Percentiles rank a stretch among this genome's conserved stretches.
These are phyloP conservation scores for Blastobotrys arbuscula DNA, from an alignment of 1,139 yeast genomes.

Conservation along the genomic window DNA sequence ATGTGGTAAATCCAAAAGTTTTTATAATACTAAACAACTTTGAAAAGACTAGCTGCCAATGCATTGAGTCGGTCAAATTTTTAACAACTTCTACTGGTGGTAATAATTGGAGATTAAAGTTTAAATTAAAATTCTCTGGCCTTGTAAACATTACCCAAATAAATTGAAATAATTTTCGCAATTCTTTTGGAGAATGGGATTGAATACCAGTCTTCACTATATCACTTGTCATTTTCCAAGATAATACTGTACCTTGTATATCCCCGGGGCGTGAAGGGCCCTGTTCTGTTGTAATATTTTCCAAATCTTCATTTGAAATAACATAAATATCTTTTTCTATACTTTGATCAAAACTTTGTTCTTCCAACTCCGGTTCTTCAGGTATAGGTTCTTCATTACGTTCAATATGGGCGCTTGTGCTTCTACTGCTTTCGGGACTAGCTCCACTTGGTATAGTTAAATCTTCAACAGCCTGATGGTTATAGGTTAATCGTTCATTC, in stretches of 20 bases:
- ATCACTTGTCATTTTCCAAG: constrained; percentile 30
- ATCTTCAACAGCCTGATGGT: not conserved
- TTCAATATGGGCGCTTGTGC: too few relatives aligned
- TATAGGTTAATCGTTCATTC: constrained; percentile 22
- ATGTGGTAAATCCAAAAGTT: constrained; percentile 17
- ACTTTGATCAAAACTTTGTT: too few relatives aligned
- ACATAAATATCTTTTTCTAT: constrained; percentile 1
- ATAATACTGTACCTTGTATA: constrained; percentile 26
- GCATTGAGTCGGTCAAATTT: constrained; percentile 18
- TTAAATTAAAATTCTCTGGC: constrained; percentile 22
- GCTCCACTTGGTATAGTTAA: not conserved
- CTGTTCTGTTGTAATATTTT: constrained; percentile 4
- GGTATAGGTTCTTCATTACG: not conserved
- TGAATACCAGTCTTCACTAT: constrained; percentile 18
- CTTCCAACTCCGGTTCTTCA: not conserved
- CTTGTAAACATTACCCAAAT: constrained; percentile 25
- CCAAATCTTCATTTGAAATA: constrained; percentile 4
- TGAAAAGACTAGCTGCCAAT: constrained; percentile 6
- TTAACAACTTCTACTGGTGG: constrained; percentile 27
- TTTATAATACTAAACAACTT: constrained; percentile 9
- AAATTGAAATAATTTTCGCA: constrained; percentile 19
- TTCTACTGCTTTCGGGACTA: not conserved
- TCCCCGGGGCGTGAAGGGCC: constrained; percentile 25
- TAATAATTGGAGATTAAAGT: constrained; percentile 11
- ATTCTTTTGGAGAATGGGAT: constrained; percentile 15